Percentiles rank a stretch among this genome's conserved stretches.
These are phyloP conservation scores for Shiraia sp. DNA, from an alignment of 2,329 filamentous ascomycete genomes.

Conservation along the genomic window DNA sequence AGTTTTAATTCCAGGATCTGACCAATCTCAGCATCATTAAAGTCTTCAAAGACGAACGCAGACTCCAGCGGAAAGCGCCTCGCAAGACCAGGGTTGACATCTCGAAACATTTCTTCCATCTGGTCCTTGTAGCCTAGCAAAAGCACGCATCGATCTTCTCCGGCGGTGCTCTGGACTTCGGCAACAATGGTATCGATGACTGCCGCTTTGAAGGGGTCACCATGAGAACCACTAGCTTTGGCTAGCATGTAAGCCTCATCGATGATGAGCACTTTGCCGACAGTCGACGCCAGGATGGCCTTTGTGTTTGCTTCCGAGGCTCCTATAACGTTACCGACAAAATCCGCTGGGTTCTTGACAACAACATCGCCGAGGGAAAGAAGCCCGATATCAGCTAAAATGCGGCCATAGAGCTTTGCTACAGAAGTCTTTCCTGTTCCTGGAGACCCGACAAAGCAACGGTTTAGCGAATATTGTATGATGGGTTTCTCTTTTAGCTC, in stretches of 20 bases:
- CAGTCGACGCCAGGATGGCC: conserved; percentile 65
- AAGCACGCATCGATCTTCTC: conserved; percentile 73
- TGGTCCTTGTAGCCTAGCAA: conserved; percentile 71
- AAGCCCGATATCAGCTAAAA: conserved; percentile 69
- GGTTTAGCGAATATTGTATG: conserved; percentile 67
- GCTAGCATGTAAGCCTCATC: conserved; percentile 77
- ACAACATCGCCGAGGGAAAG: conserved; percentile 73
- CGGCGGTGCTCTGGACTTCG: conserved; percentile 69
- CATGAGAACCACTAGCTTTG: conserved; percentile 31
- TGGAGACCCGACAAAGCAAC: conserved; percentile 71
- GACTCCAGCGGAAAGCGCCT: conserved; percentile 67
- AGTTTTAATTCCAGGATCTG: conserved; percentile 68
- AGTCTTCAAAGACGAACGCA: conserved; percentile 73
- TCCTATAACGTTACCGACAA: conserved; percentile 66
- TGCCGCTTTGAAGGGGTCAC: conserved; percentile 61
- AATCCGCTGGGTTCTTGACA: conserved; percentile 73
- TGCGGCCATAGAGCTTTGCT: conserved; percentile 71
- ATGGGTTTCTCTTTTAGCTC: conserved; percentile 65
- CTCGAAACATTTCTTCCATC: conserved; percentile 74
- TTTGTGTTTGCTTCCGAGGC: conserved; percentile 73
- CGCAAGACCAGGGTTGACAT: conserved; percentile 70
- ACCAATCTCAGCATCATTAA: conserved; percentile 60
- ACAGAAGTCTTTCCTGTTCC: conserved; percentile 79
- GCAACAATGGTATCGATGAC: conserved; percentile 76
- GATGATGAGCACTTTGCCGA: conserved; percentile 77